Evolutionary conservation across 306 rosid species (phyloP).

Genomic region (Vicia villosa): DNA sequence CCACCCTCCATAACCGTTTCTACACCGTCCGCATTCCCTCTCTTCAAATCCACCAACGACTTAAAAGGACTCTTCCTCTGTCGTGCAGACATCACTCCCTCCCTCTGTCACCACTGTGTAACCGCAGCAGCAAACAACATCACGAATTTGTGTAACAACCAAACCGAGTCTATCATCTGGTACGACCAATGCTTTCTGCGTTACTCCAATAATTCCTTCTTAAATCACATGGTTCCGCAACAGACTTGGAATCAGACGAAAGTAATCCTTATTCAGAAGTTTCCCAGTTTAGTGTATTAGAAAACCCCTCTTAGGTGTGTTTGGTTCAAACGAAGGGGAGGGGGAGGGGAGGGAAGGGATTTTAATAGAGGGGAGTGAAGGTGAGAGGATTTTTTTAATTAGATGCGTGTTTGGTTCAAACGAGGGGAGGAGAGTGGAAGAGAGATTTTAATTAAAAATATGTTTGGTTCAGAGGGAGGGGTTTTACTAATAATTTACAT

Average conservation of each 20-base stretch:
- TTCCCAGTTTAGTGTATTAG: conserved; percentile 21
- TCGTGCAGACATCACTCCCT: conserved; percentile 48
- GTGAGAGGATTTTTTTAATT: too few species aligned
- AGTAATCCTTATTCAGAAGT: conserved; percentile 10
- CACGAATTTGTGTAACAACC: conserved; percentile 32
- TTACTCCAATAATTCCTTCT: conserved; percentile 40
- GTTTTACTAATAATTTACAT: too few species aligned
- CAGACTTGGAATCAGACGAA: accelerated
- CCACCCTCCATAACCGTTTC: conserved; percentile 32
- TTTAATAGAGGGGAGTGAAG: too few species aligned
- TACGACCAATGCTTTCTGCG: conserved; percentile 49
- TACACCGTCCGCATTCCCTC: neutral
- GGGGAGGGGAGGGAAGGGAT: too few species aligned
- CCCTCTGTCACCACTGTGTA: conserved; percentile 49
- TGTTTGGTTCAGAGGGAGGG: too few species aligned
- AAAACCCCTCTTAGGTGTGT: too few species aligned
- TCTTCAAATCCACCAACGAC: neutral
- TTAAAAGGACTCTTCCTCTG: conserved; percentile 61
- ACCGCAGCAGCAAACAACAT: conserved; percentile 35
- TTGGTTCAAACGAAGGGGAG: too few species aligned
- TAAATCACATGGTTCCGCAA: conserved; percentile 32
- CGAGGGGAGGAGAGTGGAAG: too few species aligned
- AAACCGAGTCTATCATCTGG: conserved; percentile 53
- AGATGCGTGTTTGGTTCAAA: too few species aligned
- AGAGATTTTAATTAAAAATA: too few species aligned